Base-by-base conservation (phyloP, 345 rosid genomes). In the Salix udensis region DNA sequence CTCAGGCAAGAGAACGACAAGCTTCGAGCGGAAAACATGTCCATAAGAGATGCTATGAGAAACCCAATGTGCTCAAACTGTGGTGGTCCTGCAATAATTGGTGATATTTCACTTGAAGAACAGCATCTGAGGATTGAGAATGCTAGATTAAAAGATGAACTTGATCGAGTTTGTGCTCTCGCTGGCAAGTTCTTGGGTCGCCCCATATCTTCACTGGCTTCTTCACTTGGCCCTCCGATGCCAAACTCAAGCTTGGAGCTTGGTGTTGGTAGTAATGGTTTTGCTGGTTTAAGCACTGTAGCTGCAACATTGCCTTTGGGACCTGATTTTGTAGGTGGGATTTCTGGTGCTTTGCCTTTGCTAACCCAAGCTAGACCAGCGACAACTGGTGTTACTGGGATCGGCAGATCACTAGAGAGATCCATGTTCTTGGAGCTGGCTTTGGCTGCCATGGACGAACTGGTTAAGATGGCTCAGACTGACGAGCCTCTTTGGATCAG, bases 121-220 rank as follows among this genome's bases (percentile, higher is more conserved):
- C 98, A 96, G 78, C 97, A 96, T 58, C 87, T 94, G 1, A 74
- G 97, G 77, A 86, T 94, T 23, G 99, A 96, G 76, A 96, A 94
- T 82, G 88, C 95, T 1, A 87, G 98, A 1, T 85, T 94, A 40
- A 94, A 91, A 80, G 97, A 96, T 6, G 98, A 96, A 67, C 46
- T 96, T 55, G 98, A 92, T 75, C 90, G 98, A 6, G 92, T 91
- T 31, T 91, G 97, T 65, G 91, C 92, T 7, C 89, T 96, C 19
- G 95, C 98, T 18, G 95, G 95, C 19, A 96, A 91, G 84, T 96
- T 96, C 77, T 83, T 94, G 61, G 97, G 98, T 37, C 95, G 97
- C 15, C 96, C 96, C 37, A 77, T 87, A 70, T 84, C 91, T 37
- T 77, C 92, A 2, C 21, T 89, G 3, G 73, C 87, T 18, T 24